Conservation (phyloP, 345 rosid species). For the Hibiscus syriacus region DNA sequence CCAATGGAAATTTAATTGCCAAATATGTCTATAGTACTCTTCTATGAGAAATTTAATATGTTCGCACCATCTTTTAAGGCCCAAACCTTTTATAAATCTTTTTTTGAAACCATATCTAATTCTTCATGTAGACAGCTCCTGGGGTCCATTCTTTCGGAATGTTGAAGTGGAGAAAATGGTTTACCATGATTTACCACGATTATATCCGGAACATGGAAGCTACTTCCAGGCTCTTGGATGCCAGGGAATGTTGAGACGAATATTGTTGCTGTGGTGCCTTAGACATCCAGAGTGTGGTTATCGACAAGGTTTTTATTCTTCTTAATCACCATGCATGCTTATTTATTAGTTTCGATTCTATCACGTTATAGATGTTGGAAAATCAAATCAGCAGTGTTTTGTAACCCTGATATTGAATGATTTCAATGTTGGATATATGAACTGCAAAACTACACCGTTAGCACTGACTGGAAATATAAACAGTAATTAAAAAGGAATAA, state of each 20-base stretch:
- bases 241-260: conserved; percentile 91
- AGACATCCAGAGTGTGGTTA: conserved; percentile 80
- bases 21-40: too few relatives aligned
- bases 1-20: too few relatives aligned
- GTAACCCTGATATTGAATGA: not conserved
- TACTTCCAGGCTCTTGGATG: conserved; percentile 95
- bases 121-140: conserved; percentile 66
- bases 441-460: too few relatives aligned
- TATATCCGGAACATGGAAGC: conserved; percentile 89
- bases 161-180: conserved; percentile 93
- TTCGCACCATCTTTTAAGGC: not conserved
- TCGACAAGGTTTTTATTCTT: conserved; percentile 65
- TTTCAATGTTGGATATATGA: too few relatives aligned
- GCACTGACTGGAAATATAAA: too few relatives aligned
- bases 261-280: conserved; percentile 88
- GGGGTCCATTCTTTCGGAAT: conserved; percentile 89
- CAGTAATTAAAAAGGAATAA: too few relatives aligned
- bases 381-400: not conserved
- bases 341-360: not conserved
- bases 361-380: not conserved
- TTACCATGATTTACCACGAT: conserved; percentile 84
- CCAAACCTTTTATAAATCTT: not conserved
- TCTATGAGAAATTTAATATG: too few relatives aligned
- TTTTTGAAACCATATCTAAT: not conserved
- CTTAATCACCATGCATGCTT: not conserved